Conservation (phyloP, 2,329 filamentous ascomycete species). For the Helotiales sp. region DNA sequence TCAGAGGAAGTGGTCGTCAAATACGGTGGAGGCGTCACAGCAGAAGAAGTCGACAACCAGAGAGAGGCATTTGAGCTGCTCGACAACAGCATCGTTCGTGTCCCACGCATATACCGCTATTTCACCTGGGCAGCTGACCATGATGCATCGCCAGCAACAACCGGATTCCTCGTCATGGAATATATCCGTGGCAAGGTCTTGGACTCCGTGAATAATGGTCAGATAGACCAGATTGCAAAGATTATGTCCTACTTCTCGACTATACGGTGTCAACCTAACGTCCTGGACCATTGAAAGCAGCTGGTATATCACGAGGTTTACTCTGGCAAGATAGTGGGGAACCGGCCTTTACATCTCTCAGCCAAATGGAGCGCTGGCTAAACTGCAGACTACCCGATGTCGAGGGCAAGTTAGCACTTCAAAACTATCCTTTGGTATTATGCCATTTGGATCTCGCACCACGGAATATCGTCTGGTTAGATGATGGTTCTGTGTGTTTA, state of each 20-base stretch:
- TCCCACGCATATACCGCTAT: constrained; percentile 1
- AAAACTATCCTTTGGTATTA: too few species aligned
- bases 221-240: neutral
- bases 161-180: constrained; percentile 8
- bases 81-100: neutral
- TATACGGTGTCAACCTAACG: neutral
- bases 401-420: too few species aligned
- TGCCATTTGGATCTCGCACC: too few species aligned
- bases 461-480: too few species aligned
- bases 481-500: too few species aligned
- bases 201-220: neutral
- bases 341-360: too few species aligned
- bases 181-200: constrained; percentile 3
- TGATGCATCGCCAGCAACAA: neutral
- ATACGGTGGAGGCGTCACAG: constrained; percentile 1
- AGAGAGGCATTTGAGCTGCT: constrained; percentile 1
- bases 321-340: too few species aligned
- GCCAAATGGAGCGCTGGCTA: too few species aligned
- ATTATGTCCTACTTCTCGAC: constrained; percentile 3
- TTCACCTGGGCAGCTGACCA: neutral
- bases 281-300: too few species aligned
- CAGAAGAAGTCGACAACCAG: constrained; percentile 6
- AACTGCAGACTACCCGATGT: too few species aligned
- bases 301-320: too few species aligned
- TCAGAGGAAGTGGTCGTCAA: constrained; percentile 4